Evolutionary conservation across 345 rosid genomes (phyloP), one percentile per base, ranked within the genome.

Genomic region (Angophora floribunda): DNA sequence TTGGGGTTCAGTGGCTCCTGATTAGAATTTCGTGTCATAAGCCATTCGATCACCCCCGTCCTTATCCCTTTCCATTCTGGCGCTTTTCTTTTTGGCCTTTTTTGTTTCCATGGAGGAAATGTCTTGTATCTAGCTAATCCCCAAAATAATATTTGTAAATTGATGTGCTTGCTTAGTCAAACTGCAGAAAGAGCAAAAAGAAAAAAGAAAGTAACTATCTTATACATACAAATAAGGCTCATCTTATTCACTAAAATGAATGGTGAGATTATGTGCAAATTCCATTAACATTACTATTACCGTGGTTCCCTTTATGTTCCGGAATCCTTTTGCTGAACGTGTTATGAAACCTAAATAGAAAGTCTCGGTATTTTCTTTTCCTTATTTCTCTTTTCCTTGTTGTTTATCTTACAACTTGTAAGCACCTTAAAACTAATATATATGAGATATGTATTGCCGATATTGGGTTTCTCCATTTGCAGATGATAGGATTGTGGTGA

Each of bases 1-100:
- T 85, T 93, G 92, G 88, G 47, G 90, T 93, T 95, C 97, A 94
- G 86, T 92, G 89, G 88, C 92, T 92, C 89, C 17, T 75, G 88
- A 90, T 95, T 93, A 52, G 53, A 30, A 70, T 87, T 30, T 57
- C 61, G 7, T 41, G 13, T 7, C 9, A 47, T 51, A n/a, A 44
- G 14, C 75, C 87, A 84, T 36, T 41, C 49, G 82, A 75, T 75
- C 82, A 9, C 26, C 82, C 65, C 24, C 13, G 49, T 75, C 21
- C 82, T 75, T 75, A 36, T 75, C 82, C 41, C 82, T 41, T 41
- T 75, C 82, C 82, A 9, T 36, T 21, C 47, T 36, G 9, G 49
- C 10, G 13, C 79, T 32, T 67, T 36, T 9, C 22, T 4, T 17
- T 36, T 36, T 17, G 5, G 82, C 82, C 7, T 3, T 75, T 70